phyloP scores from a whole-genome alignment of 2,329 filamentous ascomycete species.

The Claviceps sp. region DNA sequence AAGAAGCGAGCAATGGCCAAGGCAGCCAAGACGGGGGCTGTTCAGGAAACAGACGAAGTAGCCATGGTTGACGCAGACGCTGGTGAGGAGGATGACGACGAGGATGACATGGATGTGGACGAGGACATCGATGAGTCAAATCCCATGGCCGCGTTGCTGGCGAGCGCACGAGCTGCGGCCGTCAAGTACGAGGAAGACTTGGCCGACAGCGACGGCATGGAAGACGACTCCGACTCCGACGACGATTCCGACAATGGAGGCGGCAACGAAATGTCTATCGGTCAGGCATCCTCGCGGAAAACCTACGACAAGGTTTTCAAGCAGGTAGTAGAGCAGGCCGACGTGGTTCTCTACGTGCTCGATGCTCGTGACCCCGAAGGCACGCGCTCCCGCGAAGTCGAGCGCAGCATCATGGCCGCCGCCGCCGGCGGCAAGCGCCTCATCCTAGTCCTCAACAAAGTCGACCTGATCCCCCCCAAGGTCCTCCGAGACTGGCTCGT shows the following conservation, averaged over 20 bases:
- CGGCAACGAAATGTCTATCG: slow-evolving; percentile 35
- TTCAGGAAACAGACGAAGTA: slow-evolving; percentile 29
- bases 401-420: slow-evolving; percentile 83
- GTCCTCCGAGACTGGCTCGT: slow-evolving; percentile 76
- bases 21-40: slow-evolving; percentile 44
- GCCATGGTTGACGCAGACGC: slow-evolving; percentile 35
- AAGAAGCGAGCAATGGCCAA: slow-evolving; percentile 59
- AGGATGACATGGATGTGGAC: slow-evolving; percentile 40
- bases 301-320: slow-evolving; percentile 96
- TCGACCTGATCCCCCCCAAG: slow-evolving; percentile 72
- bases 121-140: slow-evolving; percentile 56
- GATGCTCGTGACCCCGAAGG: slow-evolving; percentile 86
- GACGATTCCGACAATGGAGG: slow-evolving; percentile 40
- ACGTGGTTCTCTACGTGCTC: slow-evolving; percentile 85
- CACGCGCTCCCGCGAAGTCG: slow-evolving; percentile 79
- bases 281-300: slow-evolving; percentile 55
- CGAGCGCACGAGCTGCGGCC: slow-evolving; percentile 68
- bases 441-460: slow-evolving; percentile 90
- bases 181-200: slow-evolving; percentile 57
- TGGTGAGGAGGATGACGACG: slow-evolving; percentile 36
- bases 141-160: slow-evolving; percentile 83
- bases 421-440: slow-evolving; percentile 72
- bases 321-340: slow-evolving; percentile 74
- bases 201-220: slow-evolving; percentile 45
- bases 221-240: slow-evolving; percentile 26